Conservation (phyloP, 163 green algal species). For the Chloromonas sp. region DNA sequence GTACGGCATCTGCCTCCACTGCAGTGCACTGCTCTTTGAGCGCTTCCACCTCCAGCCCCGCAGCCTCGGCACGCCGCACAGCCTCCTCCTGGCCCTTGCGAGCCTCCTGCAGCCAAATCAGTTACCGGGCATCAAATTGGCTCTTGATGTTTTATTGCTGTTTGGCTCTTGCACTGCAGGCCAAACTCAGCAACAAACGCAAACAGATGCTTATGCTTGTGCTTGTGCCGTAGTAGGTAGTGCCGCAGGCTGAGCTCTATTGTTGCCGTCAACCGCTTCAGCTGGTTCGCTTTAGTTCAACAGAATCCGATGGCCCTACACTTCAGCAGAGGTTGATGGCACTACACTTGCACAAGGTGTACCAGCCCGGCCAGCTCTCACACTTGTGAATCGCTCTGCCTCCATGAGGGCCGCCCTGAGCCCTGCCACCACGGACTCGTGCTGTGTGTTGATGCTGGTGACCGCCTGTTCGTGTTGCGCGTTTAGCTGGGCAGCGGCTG, state of each 20-base stretch:
- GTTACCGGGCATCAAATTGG: too few relatives aligned
- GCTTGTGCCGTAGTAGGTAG: too few relatives aligned
- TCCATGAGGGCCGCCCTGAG: not conserved
- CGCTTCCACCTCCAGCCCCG: slow-evolving; percentile 16
- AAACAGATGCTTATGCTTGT: too few relatives aligned
- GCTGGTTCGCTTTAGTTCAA: too few relatives aligned
- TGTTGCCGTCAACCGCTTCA: too few relatives aligned
- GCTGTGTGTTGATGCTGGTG: not conserved
- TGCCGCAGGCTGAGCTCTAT: too few relatives aligned
- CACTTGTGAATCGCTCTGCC: slow-evolving; percentile 3
- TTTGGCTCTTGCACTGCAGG: too few relatives aligned
- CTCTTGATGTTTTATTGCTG: too few relatives aligned
- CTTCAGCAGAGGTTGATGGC: too few relatives aligned
- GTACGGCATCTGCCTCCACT: not conserved
- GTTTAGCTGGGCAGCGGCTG: too few relatives aligned
- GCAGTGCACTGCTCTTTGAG: slow-evolving; percentile 15
- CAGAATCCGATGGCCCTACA: too few relatives aligned
- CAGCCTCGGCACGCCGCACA: slow-evolving; percentile 6
- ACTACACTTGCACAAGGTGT: not conserved
- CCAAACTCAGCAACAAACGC: too few relatives aligned
- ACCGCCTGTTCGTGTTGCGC: not conserved
- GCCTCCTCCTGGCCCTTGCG: slow-evolving; percentile 7
- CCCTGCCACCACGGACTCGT: slow-evolving; percentile 9
- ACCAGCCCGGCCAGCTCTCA: not conserved
- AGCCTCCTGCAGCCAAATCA: not conserved